Conservation (phyloP, 2,329 filamentous ascomycete genomes). For the Colletotrichum sp. region DNA sequence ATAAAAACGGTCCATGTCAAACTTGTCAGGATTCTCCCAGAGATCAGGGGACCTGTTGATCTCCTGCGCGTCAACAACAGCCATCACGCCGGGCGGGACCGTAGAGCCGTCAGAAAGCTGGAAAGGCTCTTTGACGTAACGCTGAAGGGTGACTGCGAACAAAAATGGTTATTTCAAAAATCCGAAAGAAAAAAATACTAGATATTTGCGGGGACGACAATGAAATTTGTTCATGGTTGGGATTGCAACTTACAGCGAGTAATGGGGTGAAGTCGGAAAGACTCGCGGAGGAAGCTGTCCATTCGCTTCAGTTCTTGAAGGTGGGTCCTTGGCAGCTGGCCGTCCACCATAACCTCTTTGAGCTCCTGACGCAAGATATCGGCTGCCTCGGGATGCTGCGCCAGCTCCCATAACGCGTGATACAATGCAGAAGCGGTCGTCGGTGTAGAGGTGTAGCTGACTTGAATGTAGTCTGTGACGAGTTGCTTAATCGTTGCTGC, state of each 20-base stretch:
- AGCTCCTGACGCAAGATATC: neutral
- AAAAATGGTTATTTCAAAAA: neutral
- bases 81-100: neutral
- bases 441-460: neutral
- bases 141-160: neutral
- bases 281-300: neutral
- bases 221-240: neutral
- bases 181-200: neutral
- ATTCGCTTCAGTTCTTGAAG: neutral
- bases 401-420: neutral
- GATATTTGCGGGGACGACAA: neutral
- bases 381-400: neutral
- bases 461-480: neutral
- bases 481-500: neutral
- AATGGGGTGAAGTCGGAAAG: neutral
- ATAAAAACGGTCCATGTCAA: neutral
- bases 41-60: neutral
- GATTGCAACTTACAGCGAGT: neutral
- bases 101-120: neutral
- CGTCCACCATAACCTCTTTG: neutral
- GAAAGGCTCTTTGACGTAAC: neutral
- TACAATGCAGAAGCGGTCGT: neutral
- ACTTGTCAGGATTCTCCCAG: neutral
- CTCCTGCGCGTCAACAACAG: neutral
- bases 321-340: neutral